phyloP scores from a whole-genome alignment of 352 stramenopile species.

The Globisporangium echinulatum region DNA sequence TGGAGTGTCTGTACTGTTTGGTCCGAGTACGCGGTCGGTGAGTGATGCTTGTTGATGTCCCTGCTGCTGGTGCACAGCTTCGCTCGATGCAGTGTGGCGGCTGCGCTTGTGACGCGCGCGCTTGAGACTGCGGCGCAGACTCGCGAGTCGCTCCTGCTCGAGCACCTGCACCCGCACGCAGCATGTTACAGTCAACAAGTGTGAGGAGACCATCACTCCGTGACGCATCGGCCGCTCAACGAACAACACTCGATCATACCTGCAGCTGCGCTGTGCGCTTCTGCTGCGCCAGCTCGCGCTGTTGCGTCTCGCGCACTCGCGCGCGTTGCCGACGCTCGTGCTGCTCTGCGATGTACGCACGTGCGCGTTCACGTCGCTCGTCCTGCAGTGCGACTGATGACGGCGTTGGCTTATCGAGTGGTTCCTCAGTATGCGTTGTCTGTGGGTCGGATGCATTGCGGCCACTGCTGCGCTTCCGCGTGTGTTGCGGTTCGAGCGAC shows the following conservation, averaged over 20 bases:
- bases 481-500: too few relatives aligned
- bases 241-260: neutral
- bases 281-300: constrained; percentile 28
- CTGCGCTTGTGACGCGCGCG: constrained; percentile 7
- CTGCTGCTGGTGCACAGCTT: neutral
- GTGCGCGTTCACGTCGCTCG: constrained; percentile 44
- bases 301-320: constrained; percentile 28
- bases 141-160: constrained; percentile 16
- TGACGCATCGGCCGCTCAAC: too few relatives aligned
- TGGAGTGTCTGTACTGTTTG: neutral
- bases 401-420: too few relatives aligned
- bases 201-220: too few relatives aligned
- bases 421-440: too few relatives aligned
- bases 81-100: neutral
- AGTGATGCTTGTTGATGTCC: neutral
- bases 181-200: too few relatives aligned
- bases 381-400: constrained; percentile 5
- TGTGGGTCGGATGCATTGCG: too few relatives aligned
- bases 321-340: constrained; percentile 36
- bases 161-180: constrained; percentile 31
- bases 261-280: constrained; percentile 37
- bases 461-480: too few relatives aligned
- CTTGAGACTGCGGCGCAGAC: constrained; percentile 7
- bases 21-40: neutral
- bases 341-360: constrained; percentile 67